phyloP scores from a whole-genome alignment of 495 filamentous ascomycete species.

The Talaromyces stipitatus region DNA sequence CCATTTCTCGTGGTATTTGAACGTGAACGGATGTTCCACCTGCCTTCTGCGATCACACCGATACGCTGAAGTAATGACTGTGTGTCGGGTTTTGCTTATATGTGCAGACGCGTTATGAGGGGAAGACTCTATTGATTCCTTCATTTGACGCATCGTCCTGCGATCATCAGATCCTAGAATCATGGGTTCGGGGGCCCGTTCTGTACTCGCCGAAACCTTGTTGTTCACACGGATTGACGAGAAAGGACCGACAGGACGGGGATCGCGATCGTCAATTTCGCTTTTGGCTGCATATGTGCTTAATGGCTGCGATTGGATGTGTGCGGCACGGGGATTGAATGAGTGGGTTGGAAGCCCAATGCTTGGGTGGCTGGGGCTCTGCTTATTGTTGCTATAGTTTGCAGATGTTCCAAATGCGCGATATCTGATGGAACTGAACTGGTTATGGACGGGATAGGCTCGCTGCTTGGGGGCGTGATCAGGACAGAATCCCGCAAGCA shows the following conservation, averaged over 20 bases:
- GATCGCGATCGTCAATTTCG: not conserved
- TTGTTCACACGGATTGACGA: not conserved
- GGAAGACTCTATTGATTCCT: not conserved
- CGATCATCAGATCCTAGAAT: not conserved
- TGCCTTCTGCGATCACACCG: too few relatives aligned
- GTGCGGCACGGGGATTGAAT: not conserved
- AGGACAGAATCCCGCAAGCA: slow-evolving; percentile 54
- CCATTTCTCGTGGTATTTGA: not conserved
- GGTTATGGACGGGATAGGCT: not conserved
- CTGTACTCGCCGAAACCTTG: not conserved
- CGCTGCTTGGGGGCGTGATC: slow-evolving; percentile 40
- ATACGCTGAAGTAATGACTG: too few relatives aligned
- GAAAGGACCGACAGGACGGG: not conserved
- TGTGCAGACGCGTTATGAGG: not conserved
- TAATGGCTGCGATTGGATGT: not conserved
- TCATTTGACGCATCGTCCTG: not conserved
- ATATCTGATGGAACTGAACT: not conserved
- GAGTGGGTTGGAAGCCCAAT: not conserved
- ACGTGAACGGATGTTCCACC: not conserved
- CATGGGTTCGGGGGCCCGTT: not conserved
- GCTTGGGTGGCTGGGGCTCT: not conserved
- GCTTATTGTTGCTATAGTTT: not conserved
- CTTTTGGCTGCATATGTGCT: not conserved
- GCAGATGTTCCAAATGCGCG: not conserved
- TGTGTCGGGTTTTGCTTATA: not conserved